These are phyloP conservation scores for Blastomyces silverae DNA, from an alignment of 2,329 filamentous ascomycete genomes.

Conservation along the genomic window DNA sequence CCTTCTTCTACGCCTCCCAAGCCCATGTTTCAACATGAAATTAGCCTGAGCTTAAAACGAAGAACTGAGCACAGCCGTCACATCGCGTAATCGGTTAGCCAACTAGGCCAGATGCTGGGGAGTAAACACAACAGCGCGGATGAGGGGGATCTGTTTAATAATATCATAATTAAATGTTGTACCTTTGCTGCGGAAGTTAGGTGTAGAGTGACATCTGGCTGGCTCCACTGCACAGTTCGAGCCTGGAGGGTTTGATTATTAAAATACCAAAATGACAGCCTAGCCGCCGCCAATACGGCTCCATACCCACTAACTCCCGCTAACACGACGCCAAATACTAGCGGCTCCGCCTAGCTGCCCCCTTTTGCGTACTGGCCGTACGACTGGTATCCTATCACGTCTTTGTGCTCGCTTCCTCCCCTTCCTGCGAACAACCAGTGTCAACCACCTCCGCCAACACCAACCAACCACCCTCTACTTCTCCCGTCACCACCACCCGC, in stretches of 20 bases:
- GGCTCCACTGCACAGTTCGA: neutral
- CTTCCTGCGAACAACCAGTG: neutral
- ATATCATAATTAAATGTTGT: neutral
- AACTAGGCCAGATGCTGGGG: neutral
- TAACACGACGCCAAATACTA: neutral
- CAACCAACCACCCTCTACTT: conserved; percentile 20
- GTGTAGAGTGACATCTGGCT: neutral
- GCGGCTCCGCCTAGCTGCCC: neutral
- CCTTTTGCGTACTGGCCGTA: neutral
- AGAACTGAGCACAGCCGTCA: neutral
- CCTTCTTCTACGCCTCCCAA: neutral
- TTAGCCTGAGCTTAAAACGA: neutral
- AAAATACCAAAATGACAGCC: conserved; percentile 13
- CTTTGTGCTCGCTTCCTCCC: conserved; percentile 9
- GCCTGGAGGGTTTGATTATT: conserved; percentile 5
- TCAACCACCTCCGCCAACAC: conserved; percentile 14
- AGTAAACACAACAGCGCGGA: neutral
- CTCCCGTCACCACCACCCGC: conserved; percentile 15
- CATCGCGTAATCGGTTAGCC: neutral
- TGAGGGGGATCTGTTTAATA: too few species aligned
- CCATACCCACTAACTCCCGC: conserved; percentile 3
- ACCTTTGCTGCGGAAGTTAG: neutral
- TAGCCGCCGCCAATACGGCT: neutral
- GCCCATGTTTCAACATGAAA: conserved; percentile 1
- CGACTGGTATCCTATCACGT: neutral